phyloP scores from a whole-genome alignment of 768 basidiomycete genomes.

The Ramaria sp. region DNA sequence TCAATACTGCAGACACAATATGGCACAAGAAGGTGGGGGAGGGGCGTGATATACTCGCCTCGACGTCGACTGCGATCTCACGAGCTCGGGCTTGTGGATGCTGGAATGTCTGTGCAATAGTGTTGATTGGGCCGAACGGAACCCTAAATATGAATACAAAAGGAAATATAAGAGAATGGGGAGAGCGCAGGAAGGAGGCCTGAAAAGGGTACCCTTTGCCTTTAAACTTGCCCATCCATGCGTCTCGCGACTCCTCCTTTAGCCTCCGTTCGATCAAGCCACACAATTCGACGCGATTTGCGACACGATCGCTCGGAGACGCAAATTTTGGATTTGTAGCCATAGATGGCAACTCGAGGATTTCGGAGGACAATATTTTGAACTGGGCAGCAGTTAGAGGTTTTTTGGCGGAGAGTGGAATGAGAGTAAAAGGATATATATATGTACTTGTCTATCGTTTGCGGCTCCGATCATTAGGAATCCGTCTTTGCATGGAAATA shows the following conservation, averaged over 20 bases:
- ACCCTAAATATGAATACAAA: constrained; percentile 33
- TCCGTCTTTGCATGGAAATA: constrained; percentile 77
- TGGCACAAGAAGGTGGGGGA: background rate
- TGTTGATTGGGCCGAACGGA: constrained; percentile 88
- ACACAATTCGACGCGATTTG: constrained; percentile 61
- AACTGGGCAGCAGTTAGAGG: constrained; percentile 37
- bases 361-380: constrained; percentile 46
- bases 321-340: constrained; percentile 50
- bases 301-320: constrained; percentile 67
- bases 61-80: constrained; percentile 61
- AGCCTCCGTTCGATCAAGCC: constrained; percentile 54
- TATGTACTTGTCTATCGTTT: constrained; percentile 68
- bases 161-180: constrained; percentile 11
- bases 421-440: background rate
- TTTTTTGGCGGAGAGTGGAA: background rate
- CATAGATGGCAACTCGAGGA: constrained; percentile 53
- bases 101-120: constrained; percentile 78
- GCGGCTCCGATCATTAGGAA: constrained; percentile 92
- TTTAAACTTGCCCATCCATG: constrained; percentile 68
- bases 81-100: constrained; percentile 82
- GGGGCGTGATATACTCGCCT: constrained; percentile 35
- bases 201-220: constrained; percentile 58
- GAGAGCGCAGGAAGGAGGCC: constrained; percentile 9
- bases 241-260: constrained; percentile 41
- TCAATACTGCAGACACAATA: background rate